These are phyloP conservation scores for Spongiforma sp. DNA, from an alignment of 1,284 basidiomycete species.

Conservation along the genomic window DNA sequence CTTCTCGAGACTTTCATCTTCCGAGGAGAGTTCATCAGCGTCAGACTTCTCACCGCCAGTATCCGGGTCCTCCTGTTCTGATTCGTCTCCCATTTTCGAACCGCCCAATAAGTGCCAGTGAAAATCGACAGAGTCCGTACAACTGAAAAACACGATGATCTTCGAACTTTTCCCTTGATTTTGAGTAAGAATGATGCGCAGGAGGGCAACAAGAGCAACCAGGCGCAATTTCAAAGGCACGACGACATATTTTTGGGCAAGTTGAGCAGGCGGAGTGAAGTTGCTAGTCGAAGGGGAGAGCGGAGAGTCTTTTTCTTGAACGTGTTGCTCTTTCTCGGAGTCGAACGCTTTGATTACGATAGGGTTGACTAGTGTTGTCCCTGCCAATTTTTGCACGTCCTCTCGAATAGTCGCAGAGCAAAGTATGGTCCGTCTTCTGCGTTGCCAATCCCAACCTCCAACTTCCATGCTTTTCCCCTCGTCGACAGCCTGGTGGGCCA, in stretches of 20 bases:
- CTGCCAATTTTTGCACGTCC: constrained; percentile 93
- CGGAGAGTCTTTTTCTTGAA: constrained; percentile 17
- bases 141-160: constrained; percentile 96
- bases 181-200: constrained; percentile 77
- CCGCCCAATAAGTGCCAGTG: constrained; percentile 91
- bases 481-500: constrained; percentile 74
- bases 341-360: constrained; percentile 75
- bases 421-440: constrained; percentile 81
- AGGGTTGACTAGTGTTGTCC: constrained; percentile 75
- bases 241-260: constrained; percentile 94
- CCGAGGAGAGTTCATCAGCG: constrained; percentile 33
- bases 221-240: constrained; percentile 93
- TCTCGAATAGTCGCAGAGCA: constrained; percentile 98
- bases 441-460: constrained; percentile 87
- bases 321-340: constrained; percentile 42
- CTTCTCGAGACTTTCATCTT: constrained; percentile 27
- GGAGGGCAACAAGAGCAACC: constrained; percentile 87
- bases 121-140: constrained; percentile 98
- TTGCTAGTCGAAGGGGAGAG: constrained; percentile 48
- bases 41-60: constrained; percentile 39
- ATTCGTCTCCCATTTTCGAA: constrained; percentile 67
- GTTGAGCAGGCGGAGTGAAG: constrained; percentile 94
- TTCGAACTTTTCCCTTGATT: constrained; percentile 58
- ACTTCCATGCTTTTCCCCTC: constrained; percentile 76
- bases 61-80: constrained; percentile 33